Evolutionary conservation across 202 grass and related monocot species (phyloP).

Genomic region (Saccharum hybrid): DNA sequence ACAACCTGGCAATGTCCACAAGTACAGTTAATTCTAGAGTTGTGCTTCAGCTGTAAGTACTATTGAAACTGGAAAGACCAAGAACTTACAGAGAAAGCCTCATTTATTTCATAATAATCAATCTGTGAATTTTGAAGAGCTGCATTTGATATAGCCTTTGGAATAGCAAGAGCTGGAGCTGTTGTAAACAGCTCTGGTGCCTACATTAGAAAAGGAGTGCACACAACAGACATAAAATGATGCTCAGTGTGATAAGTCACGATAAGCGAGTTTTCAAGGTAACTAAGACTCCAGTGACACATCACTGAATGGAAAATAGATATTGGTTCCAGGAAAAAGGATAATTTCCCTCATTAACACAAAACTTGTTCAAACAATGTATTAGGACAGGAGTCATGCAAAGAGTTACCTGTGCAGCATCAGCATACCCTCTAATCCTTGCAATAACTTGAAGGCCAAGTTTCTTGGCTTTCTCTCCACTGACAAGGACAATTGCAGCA

Average conservation of each 20-base stretch:
- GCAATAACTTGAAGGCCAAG: slow-evolving; percentile 84
- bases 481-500: slow-evolving; percentile 90
- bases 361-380: background rate
- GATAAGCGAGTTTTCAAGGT: slow-evolving; percentile 13
- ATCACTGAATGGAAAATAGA: background rate
- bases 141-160: slow-evolving; percentile 86
- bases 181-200: slow-evolving; percentile 93
- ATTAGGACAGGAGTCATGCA: background rate
- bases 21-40: slow-evolving; percentile 21
- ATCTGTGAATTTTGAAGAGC: slow-evolving; percentile 81
- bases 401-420: slow-evolving; percentile 82
- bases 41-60: background rate
- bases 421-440: slow-evolving; percentile 84
- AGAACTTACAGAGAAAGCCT: slow-evolving; percentile 81
- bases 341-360: slow-evolving; percentile 6
- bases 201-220: slow-evolving; percentile 48
- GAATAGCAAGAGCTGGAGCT: slow-evolving; percentile 90
- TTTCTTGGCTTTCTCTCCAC: slow-evolving; percentile 76
- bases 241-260: background rate
- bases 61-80: slow-evolving; percentile 21
- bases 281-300: background rate
- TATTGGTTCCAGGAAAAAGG: background rate
- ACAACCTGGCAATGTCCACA: slow-evolving; percentile 70
- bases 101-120: slow-evolving; percentile 95
- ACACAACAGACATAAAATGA: background rate